These are phyloP conservation scores for Benincasa hispida DNA, from an alignment of 306 rosid species.

Conservation along the genomic window DNA sequence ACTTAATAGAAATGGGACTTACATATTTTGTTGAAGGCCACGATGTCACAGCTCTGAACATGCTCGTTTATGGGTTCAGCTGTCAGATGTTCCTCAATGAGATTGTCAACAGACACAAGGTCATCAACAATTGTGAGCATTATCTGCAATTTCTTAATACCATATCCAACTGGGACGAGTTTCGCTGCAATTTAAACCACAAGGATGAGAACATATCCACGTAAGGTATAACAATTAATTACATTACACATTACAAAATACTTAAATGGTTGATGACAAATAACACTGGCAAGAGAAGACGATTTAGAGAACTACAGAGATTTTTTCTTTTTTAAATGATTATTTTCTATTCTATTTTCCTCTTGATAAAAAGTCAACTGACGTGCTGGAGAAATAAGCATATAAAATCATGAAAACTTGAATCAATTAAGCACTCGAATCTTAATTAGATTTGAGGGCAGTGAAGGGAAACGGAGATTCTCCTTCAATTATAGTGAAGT, in stretches of 20 bases:
- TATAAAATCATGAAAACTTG: background rate
- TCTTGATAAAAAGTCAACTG: background rate
- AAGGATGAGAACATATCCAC: too few species aligned
- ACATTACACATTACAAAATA: background rate
- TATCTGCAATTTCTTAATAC: slow-evolving; percentile 79
- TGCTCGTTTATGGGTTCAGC: slow-evolving; percentile 74
- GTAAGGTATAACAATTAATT: background rate
- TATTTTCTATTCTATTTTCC: background rate
- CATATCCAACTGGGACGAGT: slow-evolving; percentile 84
- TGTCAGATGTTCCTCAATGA: slow-evolving; percentile 56
- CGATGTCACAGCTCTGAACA: slow-evolving; percentile 96
- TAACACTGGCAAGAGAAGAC: background rate
- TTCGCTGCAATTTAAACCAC: slow-evolving; percentile 35
- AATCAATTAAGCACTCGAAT: background rate
- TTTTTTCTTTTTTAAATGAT: too few species aligned
- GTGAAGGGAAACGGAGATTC: background rate
- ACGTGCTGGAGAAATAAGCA: background rate
- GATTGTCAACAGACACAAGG: slow-evolving; percentile 69
- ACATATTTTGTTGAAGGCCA: slow-evolving; percentile 87
- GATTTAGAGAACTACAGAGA: background rate
- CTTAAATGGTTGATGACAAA: background rate
- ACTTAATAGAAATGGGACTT: background rate
- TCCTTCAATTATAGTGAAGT: background rate
- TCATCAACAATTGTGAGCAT: slow-evolving; percentile 80
- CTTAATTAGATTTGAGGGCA: background rate